These are phyloP conservation scores for Stephanocyclus meneghinianus DNA, from an alignment of 352 stramenopile species.

Conservation along the genomic window DNA sequence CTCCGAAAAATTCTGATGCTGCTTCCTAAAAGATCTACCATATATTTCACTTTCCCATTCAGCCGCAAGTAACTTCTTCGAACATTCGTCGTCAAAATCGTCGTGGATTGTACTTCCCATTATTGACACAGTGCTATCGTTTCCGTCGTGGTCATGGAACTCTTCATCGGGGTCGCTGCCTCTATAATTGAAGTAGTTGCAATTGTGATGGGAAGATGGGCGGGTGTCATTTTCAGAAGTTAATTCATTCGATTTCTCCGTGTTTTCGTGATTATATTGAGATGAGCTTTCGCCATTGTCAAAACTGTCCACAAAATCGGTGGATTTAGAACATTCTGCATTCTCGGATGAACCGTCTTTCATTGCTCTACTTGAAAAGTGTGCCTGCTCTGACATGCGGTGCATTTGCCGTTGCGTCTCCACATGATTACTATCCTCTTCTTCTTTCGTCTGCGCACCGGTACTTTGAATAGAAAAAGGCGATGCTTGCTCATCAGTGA, in stretches of 20 bases:
- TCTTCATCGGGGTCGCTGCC: slow-evolving; percentile 12
- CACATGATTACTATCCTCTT: background rate
- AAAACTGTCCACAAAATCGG: no score
- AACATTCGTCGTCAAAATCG: slow-evolving; percentile 9
- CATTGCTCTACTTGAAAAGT: no score
- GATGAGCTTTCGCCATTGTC: no score
- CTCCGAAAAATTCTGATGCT: background rate
- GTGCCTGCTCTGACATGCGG: background rate
- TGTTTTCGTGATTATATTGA: no score
- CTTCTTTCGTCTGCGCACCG: background rate
- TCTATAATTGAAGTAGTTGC: slow-evolving; percentile 1
- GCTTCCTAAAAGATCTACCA: background rate
- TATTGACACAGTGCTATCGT: slow-evolving; percentile 35
- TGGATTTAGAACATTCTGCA: no score
- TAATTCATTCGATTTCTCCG: no score
- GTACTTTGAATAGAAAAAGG: background rate
- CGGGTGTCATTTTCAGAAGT: background rate
- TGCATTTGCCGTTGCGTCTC: background rate
- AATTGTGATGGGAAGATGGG: background rate
- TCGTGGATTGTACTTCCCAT: slow-evolving; percentile 39
- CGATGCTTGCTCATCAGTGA: background rate
- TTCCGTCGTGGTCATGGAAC: slow-evolving; percentile 10
- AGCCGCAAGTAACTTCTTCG: slow-evolving; percentile 10
- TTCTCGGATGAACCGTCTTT: no score
- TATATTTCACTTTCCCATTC: slow-evolving; percentile 19